Evolutionary conservation across 2,329 filamentous ascomycete genomes (phyloP), one percentile per base, ranked within the genome.

Genomic region (Zasmidium angulare): DNA sequence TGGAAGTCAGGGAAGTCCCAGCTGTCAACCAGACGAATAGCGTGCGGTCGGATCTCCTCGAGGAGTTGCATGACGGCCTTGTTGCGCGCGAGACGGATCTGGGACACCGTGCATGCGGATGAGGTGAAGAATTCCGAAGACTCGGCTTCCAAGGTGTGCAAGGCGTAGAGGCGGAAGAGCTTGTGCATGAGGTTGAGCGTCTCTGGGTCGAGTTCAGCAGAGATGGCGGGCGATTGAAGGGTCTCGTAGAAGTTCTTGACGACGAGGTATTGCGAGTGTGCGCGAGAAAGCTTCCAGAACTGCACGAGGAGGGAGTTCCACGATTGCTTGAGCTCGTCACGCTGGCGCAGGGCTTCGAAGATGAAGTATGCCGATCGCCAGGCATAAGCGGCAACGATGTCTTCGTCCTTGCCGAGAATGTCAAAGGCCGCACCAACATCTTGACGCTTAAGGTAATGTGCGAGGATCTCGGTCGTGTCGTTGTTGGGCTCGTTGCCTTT

Each of bases 1-100:
- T 90, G 87, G 87, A 87, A 92, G 71, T 92, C 89, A 1, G 89
- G 86, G 75, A 92, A 90, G 61, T 84, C 84, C 89, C 89, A 92
- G 0, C 86, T 79, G 68, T 92, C 89, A 0, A 91, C 89, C 11
- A 92, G 76, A 11, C 84, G 75, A 14, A 92, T 81, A 0, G 89
- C 88, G 70, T 92, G 89, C 2, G 89, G 89, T 4, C 89, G 80
- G 61, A 92, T 85, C 62, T 90, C 86, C 59, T 87, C 84, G 3
- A 92, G 78, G 19, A 92, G 77, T 68, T 84, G 84, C 80, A 90
- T 87, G 3, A 90, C 86, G 6, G 84, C 81, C 70, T 83, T 88
- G 1, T 84, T 87, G 60, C 87, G 81, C 0, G 87, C 83, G 10
- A 91, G 82, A 60, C 85, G 82, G 69, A 92, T 91, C 77, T 91